Evolutionary conservation across 2,329 filamentous ascomycete genomes (phyloP), one percentile per base, ranked within the genome.

Genomic region (Penicillium sp.): DNA sequence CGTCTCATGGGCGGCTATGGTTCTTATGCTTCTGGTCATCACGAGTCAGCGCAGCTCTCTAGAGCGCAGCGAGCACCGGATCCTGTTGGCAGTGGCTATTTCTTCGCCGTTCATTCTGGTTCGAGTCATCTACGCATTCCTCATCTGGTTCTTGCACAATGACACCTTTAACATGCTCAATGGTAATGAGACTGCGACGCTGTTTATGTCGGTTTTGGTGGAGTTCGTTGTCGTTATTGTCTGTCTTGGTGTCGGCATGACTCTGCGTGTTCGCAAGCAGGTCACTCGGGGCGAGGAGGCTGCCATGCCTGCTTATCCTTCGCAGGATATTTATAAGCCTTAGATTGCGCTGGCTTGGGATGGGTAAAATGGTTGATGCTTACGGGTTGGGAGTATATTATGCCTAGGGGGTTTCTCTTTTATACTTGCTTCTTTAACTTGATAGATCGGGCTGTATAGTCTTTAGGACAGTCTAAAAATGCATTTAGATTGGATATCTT

Each of bases 41-140:
- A 59, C 60, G 23, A 27, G 66, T 33, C 64, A 65, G 12, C 49
- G 69, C 29, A 56, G 61, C 8, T 35, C 66, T 47, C 65, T 74
- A 20, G 66, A 72, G 40, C 28, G 53, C 4, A 74, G 76, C 28
- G 78, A 82, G 63, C 72, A 72, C 46, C 72, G 75, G 5, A 59
- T 79, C 18, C 54, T 79, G 6, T 48, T 73, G 6, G 74, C 73
- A 6, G 67, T 79, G 5, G 68, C 60, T 0, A 43, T 73, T 2
- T 70, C 74, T 0, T 56, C 75, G 10, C 78, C 79, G 0, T 75
- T 81, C 55, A 66, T 82, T 45, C 59, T 77, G 3, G 68, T 80
- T 8, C 73, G 80, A 24, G 58, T 81, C 3, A 45, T 75, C 42
- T 82, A 79, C 63, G 70, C 73, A 0, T 58, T 69, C n/a, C 50